Evolutionary conservation across 208 protist species (phyloP).

Genomic region (Leishmania guyanensis): DNA sequence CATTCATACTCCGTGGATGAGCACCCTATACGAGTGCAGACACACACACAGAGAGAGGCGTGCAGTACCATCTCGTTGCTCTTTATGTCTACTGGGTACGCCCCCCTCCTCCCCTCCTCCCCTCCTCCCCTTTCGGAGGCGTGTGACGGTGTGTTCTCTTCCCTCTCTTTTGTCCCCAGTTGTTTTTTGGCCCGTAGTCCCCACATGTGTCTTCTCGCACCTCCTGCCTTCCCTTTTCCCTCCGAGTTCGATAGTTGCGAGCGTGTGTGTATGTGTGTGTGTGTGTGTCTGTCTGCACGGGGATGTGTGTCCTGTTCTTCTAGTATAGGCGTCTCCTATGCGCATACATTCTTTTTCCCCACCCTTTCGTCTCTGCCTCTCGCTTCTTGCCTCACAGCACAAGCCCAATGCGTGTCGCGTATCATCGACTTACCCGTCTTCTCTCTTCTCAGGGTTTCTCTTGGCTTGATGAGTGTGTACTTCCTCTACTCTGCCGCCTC

Average conservation of each 20-base stretch:
- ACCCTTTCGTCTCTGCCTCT: not conserved
- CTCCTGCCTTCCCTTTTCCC: too few species aligned
- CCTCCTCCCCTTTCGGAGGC: not conserved
- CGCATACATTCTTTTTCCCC: not conserved
- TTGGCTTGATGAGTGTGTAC: not conserved
- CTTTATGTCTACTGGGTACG: not conserved
- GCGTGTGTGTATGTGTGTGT: not conserved
- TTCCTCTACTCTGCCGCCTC: not conserved
- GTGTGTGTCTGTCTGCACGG: not conserved
- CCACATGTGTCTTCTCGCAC: not conserved
- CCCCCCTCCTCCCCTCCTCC: not conserved
- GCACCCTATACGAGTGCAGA: too few species aligned
- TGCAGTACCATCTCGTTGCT: not conserved
- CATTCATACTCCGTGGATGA: not conserved
- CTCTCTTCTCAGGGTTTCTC: not conserved
- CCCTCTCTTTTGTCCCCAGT: not conserved
- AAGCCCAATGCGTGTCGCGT: not conserved
- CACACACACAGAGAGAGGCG: not conserved
- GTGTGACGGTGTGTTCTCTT: not conserved
- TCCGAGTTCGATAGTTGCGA: not conserved
- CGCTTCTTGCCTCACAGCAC: not conserved
- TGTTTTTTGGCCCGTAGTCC: too few species aligned
- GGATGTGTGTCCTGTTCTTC: not conserved
- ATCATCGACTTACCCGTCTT: not conserved
- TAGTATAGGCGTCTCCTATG: not conserved